These are phyloP conservation scores for Fraxinus sp. DNA, from an alignment of 305 asterid genomes.

Conservation along the genomic window DNA sequence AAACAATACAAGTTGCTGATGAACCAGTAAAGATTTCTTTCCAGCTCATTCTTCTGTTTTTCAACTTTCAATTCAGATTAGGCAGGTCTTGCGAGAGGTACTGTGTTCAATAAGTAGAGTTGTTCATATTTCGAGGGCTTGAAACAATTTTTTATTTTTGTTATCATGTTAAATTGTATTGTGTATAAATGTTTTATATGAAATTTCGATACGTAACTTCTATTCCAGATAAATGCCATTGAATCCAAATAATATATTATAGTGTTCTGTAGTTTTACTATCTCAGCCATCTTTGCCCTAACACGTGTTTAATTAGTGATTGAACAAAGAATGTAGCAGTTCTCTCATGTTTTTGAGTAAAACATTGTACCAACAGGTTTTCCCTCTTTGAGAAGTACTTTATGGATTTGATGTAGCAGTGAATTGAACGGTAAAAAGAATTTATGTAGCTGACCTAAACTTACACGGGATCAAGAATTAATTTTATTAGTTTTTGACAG, in stretches of 20 bases:
- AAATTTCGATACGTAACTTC: conserved; percentile 26
- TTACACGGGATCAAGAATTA: not conserved
- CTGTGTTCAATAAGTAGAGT: conserved; percentile 3
- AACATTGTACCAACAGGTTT: not conserved
- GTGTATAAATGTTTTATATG: conserved; percentile 29
- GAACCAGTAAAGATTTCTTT: not conserved
- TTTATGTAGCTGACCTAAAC: not conserved
- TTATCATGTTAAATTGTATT: conserved; percentile 10
- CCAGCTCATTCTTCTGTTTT: not conserved
- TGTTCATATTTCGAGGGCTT: conserved; percentile 26
- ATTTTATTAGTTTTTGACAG: not conserved
- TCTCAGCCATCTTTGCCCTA: not conserved
- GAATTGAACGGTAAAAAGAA: not conserved
- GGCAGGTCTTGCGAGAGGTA: conserved; percentile 16
- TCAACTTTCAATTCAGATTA: not conserved
- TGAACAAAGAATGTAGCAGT: not conserved
- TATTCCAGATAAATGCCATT: conserved; percentile 18
- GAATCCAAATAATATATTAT: not conserved
- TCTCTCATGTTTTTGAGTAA: not conserved
- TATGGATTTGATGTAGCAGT: not conserved
- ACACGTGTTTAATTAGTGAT: not conserved
- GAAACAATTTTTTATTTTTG: conserved; percentile 4
- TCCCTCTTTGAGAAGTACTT: not conserved
- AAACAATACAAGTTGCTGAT: not conserved
- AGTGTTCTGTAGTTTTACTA: not conserved